Conservation (phyloP, 2,329 filamentous ascomycete genomes). For the Neofusicoccum umdonicola region DNA sequence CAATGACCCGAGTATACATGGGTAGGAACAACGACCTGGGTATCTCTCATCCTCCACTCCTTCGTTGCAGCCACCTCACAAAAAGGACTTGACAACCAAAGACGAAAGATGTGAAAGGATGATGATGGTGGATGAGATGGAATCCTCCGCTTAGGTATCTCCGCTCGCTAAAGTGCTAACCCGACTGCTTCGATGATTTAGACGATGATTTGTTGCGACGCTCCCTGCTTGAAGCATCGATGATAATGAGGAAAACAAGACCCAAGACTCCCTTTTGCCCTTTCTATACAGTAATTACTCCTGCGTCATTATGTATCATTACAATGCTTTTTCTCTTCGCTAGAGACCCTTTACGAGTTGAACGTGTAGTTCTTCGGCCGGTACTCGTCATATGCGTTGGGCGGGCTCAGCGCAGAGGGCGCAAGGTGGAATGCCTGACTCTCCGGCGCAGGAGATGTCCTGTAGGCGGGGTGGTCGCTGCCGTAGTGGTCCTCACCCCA, state of each 20-base stretch:
- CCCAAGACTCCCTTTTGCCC: not conserved
- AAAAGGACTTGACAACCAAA: too few species aligned
- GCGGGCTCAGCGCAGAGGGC: conserved; percentile 8
- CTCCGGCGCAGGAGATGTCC: not conserved
- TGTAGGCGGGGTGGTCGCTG: conserved; percentile 8
- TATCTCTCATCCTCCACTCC: too few species aligned
- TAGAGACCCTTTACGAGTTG: not conserved
- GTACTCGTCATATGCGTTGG: conserved; percentile 13
- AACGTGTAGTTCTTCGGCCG: conserved; percentile 11
- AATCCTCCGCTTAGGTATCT: too few species aligned
- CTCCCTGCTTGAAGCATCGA: not conserved
- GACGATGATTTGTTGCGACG: not conserved
- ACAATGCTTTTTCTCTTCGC: not conserved
- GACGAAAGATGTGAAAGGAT: too few species aligned
- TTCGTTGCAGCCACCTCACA: too few species aligned
- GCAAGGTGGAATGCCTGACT: conserved; percentile 9
- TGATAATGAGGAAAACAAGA: not conserved
- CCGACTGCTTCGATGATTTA: too few species aligned
- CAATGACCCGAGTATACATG: too few species aligned
- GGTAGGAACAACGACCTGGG: too few species aligned
- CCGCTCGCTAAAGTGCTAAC: too few species aligned
- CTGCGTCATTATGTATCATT: conserved; percentile 2
- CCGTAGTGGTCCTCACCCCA: conserved; percentile 30
- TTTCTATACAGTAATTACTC: conserved; percentile 4
- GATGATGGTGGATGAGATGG: too few species aligned